Conservation (phyloP, 306 rosid species). For the Psophocarpus tetragonolobus region DNA sequence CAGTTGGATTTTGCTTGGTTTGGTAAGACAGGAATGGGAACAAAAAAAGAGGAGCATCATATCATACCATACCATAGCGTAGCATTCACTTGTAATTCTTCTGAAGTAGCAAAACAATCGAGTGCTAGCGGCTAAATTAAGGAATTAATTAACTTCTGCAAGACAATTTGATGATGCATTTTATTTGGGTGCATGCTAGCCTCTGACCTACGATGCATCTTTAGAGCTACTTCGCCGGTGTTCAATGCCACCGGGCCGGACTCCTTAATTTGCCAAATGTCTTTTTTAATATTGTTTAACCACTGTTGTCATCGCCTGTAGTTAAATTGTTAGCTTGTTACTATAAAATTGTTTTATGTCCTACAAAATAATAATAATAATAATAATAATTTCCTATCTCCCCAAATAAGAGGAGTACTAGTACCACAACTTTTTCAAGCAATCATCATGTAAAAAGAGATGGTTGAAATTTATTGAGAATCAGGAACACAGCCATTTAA, state of each 20-base stretch:
- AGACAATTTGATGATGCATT: constrained; percentile 8
- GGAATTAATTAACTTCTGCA: constrained; percentile 32
- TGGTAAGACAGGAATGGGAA: constrained; percentile 62
- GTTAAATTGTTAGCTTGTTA: too few relatives aligned
- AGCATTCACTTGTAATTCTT: constrained; percentile 39
- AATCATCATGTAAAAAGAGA: too few relatives aligned
- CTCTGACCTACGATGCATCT: constrained; percentile 37
- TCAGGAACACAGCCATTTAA: too few relatives aligned
- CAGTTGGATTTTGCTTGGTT: constrained; percentile 68
- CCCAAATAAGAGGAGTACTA: too few relatives aligned
- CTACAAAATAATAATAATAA: too few relatives aligned
- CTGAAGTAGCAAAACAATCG: constrained; percentile 23
- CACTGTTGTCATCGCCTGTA: too few relatives aligned
- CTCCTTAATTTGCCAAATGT: background rate
- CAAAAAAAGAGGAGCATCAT: too few relatives aligned
- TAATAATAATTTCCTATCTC: too few relatives aligned
- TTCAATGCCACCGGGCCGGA: constrained; percentile 34
- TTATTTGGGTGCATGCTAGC: constrained; percentile 36
- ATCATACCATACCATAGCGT: constrained; percentile 46
- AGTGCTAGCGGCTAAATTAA: constrained; percentile 37
- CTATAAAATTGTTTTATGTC: too few relatives aligned
- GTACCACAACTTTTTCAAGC: too few relatives aligned
- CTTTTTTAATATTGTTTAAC: background rate
- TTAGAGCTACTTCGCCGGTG: constrained; percentile 20
- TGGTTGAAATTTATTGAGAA: too few relatives aligned